These are phyloP conservation scores for Naganishia vaughanmartiniae DNA, from an alignment of 768 basidiomycete genomes.

Conservation along the genomic window DNA sequence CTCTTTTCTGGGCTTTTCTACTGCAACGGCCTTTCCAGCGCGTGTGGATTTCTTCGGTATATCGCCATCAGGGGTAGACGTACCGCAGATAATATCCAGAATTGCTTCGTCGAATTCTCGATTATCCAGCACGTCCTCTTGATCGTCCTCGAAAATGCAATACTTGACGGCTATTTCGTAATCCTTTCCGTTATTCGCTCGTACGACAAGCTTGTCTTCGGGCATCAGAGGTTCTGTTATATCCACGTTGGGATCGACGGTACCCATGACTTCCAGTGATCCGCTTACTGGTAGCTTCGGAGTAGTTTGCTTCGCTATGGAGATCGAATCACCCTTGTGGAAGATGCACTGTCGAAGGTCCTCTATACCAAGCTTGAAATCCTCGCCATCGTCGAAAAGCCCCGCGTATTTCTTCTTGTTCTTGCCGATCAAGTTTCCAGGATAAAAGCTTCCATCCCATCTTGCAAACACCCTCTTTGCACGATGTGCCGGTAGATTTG, in stretches of 20 bases:
- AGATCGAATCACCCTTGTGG: slow-evolving; percentile 1
- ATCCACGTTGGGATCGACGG: background rate
- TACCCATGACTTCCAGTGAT: background rate
- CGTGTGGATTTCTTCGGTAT: background rate
- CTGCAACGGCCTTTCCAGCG: background rate
- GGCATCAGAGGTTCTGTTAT: slow-evolving; percentile 18
- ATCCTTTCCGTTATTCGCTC: background rate
- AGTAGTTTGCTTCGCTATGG: background rate
- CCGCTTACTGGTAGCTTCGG: slow-evolving; percentile 8
- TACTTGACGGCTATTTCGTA: slow-evolving; percentile 15
- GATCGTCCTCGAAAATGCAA: slow-evolving; percentile 8
- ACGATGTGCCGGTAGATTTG: background rate
- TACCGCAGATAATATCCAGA: background rate
- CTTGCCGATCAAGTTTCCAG: slow-evolving; percentile 14
- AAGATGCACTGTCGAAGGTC: slow-evolving; percentile 22
- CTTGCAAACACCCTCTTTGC: slow-evolving; percentile 9
- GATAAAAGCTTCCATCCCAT: slow-evolving; percentile 10
- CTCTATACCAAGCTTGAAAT: background rate
- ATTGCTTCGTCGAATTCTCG: background rate
- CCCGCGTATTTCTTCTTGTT: background rate
- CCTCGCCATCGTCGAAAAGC: background rate
- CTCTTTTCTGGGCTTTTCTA: background rate
- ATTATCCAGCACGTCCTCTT: slow-evolving; percentile 7
- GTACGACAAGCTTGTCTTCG: slow-evolving; percentile 2
- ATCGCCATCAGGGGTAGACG: background rate